Base-by-base conservation (phyloP, 495 filamentous ascomycete species). In the Xeromyces bisporus region DNA sequence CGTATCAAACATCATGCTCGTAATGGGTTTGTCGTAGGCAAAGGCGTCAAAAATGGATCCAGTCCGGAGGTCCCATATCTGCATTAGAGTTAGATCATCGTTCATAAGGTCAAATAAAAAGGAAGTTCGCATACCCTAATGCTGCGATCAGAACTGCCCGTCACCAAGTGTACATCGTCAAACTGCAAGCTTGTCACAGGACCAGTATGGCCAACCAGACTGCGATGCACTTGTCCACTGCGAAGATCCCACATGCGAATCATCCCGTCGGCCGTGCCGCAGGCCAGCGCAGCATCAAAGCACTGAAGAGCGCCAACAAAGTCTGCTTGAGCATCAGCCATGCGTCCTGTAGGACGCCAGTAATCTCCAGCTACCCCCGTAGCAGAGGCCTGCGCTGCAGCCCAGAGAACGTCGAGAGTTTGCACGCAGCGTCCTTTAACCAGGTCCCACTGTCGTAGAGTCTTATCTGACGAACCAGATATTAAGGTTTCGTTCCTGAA, bases 1-100 rank as follows among this genome's bases (percentile, higher is more conserved):
- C 8, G 66, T 62, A 51, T 99, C 89, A 45, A 99, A 99, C 75
- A 89, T 89, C 89, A 96, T 96, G 62, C 78, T 85, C 15, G 83
- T 93, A 38, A 99, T 69, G 0, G 87, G 77, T 45, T 83, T 66
- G 47, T 94, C 84, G 51, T 94, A 99, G 26, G 89, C 89, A 46
- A 80, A 99, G 18, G 86, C 91, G 48, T 99, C 89, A 47, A 77
- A 82, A 41, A 99, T 94, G 9, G 84, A 86, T 23, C 89, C 89
- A 9, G 80, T 99, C 24, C 89, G 80, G 26, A 99, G 75, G 60
- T 99, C 89, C 89, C 89, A 99, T 48, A 99, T 94, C 89, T 97
- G 33, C 33, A 28, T 21, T 4, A 32, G 33, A 40, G 21, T 49
- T 43, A 34, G 34, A 29, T 17, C 10, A 9, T 16, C 25, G 6